Evolutionary conservation across 805 yeast genomes (phyloP), one percentile per base, ranked within the genome.

Genomic region (Cyberlindnera galapagoensis): DNA sequence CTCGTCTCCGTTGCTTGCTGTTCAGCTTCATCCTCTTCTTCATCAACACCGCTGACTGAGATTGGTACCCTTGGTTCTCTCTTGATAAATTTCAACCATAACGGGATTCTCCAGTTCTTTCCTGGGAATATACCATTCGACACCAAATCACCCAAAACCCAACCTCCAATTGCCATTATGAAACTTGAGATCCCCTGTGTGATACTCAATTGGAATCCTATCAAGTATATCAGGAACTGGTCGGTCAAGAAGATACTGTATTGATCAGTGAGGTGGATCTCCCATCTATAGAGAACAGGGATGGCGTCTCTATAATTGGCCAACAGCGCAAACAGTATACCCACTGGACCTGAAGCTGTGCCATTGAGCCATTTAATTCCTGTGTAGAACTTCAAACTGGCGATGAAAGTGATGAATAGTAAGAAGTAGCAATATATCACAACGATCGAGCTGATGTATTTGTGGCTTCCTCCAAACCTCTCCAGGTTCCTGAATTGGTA

Each of bases 201-300:
- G n/a, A 57, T 30, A 0, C 54, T 47, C 24, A 63, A 37, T 29
- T 65, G 67, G 28, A 54, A 36, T 1, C 55, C 51, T 13, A 60
- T 31, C 6, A 57, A 19, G 38, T 55, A 58, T 9, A 62, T 31
- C 23, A 61, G 50, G 26, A 52, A 45, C 36, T 62, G 63, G 39
- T 64, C 69, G 6, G 47, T 49, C 7, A 53, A 23, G 2, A 33
- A 35, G 4, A 53, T 16, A 30, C 43, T 49, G 26, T 32, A 36
- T 2, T 31, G 33, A 3, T 26, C 33, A 14, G 24, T n/a, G 17
- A 8, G 16, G 34, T 35, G 47, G 10, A 38, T 46, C 32, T 60
- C 60, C 46, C 63, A 60, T 36, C 49, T 49, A 49, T 64, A 64
- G 23, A 58, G 57, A 4, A 57, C 52, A 4, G 69, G 69, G n/a